Evolutionary conservation across 495 filamentous ascomycete genomes (phyloP), one percentile per base, ranked within the genome.

Genomic region (Penicillium macrosclerotiorum): DNA sequence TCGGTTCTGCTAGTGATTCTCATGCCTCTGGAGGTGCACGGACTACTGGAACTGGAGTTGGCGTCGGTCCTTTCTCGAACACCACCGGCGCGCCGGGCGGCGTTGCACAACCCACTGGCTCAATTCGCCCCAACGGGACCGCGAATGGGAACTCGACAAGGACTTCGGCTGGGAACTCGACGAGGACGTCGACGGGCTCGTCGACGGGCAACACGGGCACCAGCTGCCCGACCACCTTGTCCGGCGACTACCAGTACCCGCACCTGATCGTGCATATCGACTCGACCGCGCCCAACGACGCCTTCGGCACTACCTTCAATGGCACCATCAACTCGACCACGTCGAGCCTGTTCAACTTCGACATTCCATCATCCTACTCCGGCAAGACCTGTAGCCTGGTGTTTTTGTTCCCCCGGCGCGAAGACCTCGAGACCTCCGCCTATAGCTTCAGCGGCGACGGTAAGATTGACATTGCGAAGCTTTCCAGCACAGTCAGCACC

Each of bases 321-420:
- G 82, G 81, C 26, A 68, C 73, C 5, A 65, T 86, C 22, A 73
- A 72, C 3, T 54, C 72, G 3, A 76, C 71, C 18, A 63, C 81
- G 46, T 84, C 82, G 25, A 76, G 72, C 13, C 62, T 83, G 33
- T 89, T 86, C 76, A 83, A 83, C 63, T 89, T 89, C 64, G 81
- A 85, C 57, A 76, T 88, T 31, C 81, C 80, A 0, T 20, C 57
- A 0, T 58, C 59, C 8, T 68, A 78, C 56, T 57, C 69, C 29
- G 77, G 72, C 35, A 78, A 80, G 63, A 83, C 71, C 1, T 90
- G 86, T 64, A 69, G 70, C 24, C 73, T 87, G 6, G 62, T 85
- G 39, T 87, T 90, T 72, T 67, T 85, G 27, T 79, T 87, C 63
- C 85, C 86, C 5, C 45, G 65, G 37, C 57, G 68, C 45, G 43